Base-by-base conservation (phyloP, 441 rosid species). In the Eugenia klotzschiana region DNA sequence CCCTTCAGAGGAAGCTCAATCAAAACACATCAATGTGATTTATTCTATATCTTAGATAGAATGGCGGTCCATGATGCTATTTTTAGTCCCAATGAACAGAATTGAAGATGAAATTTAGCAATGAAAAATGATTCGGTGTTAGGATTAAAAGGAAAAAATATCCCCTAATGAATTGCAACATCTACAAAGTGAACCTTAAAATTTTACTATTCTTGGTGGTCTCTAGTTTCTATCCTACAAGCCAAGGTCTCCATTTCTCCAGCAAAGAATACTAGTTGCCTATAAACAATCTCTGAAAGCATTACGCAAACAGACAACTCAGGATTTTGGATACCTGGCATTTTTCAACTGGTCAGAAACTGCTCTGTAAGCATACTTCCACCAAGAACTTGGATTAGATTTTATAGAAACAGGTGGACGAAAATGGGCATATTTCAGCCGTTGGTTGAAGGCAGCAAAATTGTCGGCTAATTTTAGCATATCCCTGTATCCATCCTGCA, bases 401-500 rank as follows among this genome's bases (percentile, higher is more conserved):
- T 91, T 94, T 85, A 95, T 91, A 8, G 95, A 85, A 85, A 92
- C 96, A 86, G 87, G 87, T 54, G 99, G 99, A 57, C 99, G 98
- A 85, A 91, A 94, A 89, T 96, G 99, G 54, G 98, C 99, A 86
- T 91, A 93, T 85, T 92, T 96, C 83, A 98, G 89, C 49, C 99
- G 96, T 89, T 92, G 95, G 82, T 93, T 96, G 86, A 95, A 98
- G 56, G 97, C 92, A 73, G 96, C 89, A 92, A 98, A 96, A 86
- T 95, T 98, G 88, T 98, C 99, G 9, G 96, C 99, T 89, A 96
- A 93, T 89, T 93, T 98, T 85, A 96, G 87, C 85, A 92, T 86
- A 91, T 98, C 98, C 84, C 93, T 89, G 91, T 96, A 92, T 55
- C 98, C 99, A 88, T 93, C 92, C 99, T 98, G 97, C 87, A 85